Percentiles rank a stretch among this genome's conserved stretches.
phyloP scores from a whole-genome alignment of 139 green algal species.

The Mychonastes homosphaera region DNA sequence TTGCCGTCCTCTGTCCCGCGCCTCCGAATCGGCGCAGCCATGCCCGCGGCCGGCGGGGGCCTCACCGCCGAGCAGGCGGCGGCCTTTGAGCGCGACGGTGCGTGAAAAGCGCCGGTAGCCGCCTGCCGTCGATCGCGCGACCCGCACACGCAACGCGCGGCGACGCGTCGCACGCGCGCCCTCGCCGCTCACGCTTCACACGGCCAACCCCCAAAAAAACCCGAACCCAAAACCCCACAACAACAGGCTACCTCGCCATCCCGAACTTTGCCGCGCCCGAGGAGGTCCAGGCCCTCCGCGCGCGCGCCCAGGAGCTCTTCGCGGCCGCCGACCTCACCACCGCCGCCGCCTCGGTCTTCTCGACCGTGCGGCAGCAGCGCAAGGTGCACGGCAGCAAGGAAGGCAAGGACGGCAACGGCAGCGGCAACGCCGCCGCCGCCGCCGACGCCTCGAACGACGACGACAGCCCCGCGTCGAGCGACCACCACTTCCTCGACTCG shows the following conservation, averaged over 20 bases:
- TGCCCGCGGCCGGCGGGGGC: no score
- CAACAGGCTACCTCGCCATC: conserved; percentile 51
- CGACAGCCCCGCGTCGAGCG: conserved; percentile 1
- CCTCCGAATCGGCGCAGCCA: no score
- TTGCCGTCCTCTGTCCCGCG: no score
- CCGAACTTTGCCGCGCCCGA: conserved; percentile 35
- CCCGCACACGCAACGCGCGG: no score
- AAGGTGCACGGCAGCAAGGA: neutral
- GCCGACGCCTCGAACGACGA: conserved; percentile 12
- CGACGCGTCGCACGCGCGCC: no score
- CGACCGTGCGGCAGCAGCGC: conserved; percentile 35
- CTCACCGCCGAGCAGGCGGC: no score
- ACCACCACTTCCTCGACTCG: conserved; percentile 10
- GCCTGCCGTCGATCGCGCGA: no score
- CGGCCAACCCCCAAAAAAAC: no score
- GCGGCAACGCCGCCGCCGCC: conserved; percentile 8
- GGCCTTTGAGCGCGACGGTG: no score
- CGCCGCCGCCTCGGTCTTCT: conserved; percentile 36
- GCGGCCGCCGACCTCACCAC: conserved; percentile 26
- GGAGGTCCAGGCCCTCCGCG: conserved; percentile 29
- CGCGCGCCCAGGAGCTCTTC: conserved; percentile 34
- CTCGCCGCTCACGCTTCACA: no score
- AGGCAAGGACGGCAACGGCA: neutral
- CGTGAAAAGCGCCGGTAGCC: no score
- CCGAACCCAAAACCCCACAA: no score